These are phyloP conservation scores for Suillus bovinus DNA, from an alignment of 768 basidiomycete genomes.

Conservation along the genomic window DNA sequence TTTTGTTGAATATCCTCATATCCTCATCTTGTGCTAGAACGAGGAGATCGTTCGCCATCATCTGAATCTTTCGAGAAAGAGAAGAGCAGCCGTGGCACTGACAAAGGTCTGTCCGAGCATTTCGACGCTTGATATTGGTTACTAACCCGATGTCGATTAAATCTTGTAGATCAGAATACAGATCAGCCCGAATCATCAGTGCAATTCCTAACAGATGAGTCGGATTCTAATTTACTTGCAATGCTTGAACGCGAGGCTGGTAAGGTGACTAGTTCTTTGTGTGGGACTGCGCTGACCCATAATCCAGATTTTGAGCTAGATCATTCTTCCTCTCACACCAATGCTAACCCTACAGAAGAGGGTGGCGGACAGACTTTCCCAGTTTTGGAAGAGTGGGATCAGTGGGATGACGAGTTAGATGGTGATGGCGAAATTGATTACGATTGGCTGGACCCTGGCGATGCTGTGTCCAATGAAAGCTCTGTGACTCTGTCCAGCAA, in stretches of 20 bases:
- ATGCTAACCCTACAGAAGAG: conserved; percentile 12
- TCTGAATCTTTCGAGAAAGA: background rate
- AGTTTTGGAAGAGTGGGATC: conserved; percentile 28
- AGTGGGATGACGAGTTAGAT: conserved; percentile 39
- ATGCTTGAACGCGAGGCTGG: conserved; percentile 33
- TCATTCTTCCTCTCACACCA: conserved; percentile 20
- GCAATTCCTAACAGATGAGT: conserved; percentile 23
- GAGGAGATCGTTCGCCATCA: background rate
- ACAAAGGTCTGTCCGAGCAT: conserved; percentile 1
- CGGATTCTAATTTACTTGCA: conserved; percentile 28
- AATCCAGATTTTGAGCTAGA: conserved; percentile 28
- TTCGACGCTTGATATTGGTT: background rate
- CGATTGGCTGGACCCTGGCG: conserved; percentile 45
- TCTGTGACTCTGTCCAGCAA: conserved; percentile 58
- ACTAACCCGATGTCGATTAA: background rate
- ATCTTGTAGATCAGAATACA: background rate
- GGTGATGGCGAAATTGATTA: conserved; percentile 48
- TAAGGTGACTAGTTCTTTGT: conserved; percentile 15
- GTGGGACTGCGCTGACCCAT: conserved; percentile 13
- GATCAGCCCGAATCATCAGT: background rate
- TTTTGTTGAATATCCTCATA: background rate
- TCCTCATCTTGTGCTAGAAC: background rate
- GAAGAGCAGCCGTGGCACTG: background rate
- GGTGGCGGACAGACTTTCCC: conserved; percentile 19
- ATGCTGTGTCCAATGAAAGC: conserved; percentile 50